A percentile compares a stretch with the other conserved stretches of the same genome.
These are phyloP conservation scores for Leishmania tropica DNA, from an alignment of 208 protist genomes.

Conservation along the genomic window DNA sequence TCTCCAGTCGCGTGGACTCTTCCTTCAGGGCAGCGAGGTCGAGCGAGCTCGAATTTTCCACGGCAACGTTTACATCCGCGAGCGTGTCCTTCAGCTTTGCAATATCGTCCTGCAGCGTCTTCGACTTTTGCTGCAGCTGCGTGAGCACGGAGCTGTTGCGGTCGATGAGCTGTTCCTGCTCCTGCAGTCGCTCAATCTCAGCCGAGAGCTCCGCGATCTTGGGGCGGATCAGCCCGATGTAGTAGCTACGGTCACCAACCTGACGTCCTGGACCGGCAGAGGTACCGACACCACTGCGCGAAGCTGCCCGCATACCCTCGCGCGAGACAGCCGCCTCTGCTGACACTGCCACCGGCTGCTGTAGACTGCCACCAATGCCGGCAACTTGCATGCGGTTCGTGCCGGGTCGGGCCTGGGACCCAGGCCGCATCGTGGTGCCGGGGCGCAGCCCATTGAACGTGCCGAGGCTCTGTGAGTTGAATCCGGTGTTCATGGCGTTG, in stretches of 20 bases:
- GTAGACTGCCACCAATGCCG: conserved; percentile 81
- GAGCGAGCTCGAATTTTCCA: conserved; percentile 47
- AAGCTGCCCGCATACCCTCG: conserved; percentile 86
- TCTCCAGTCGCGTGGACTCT: conserved; percentile 63
- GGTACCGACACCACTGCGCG: conserved; percentile 60
- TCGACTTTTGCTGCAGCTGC: conserved; percentile 82
- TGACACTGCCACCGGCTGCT: conserved; percentile 75
- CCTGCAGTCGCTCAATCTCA: conserved; percentile 85
- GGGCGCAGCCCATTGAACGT: conserved; percentile 56
- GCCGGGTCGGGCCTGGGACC: conserved; percentile 67
- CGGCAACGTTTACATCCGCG: conserved; percentile 73
- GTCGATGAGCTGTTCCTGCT: conserved; percentile 85
- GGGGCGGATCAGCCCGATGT: conserved; percentile 85
- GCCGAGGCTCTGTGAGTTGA: conserved; percentile 18
- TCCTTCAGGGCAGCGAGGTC: conserved; percentile 76
- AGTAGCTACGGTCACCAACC: conserved; percentile 91
- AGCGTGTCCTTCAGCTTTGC: conserved; percentile 74
- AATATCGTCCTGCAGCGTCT: conserved; percentile 75
- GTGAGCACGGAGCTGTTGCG: conserved; percentile 74
- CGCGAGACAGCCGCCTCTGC: conserved; percentile 71
- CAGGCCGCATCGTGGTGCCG: conserved; percentile 76
- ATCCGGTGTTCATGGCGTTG: conserved; percentile 23
- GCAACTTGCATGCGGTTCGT: conserved; percentile 66
- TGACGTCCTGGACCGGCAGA: conserved; percentile 83
- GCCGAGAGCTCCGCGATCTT: conserved; percentile 88